phyloP scores from a whole-genome alignment of 2,329 filamentous ascomycete species.

The Raffaelea arxii region DNA sequence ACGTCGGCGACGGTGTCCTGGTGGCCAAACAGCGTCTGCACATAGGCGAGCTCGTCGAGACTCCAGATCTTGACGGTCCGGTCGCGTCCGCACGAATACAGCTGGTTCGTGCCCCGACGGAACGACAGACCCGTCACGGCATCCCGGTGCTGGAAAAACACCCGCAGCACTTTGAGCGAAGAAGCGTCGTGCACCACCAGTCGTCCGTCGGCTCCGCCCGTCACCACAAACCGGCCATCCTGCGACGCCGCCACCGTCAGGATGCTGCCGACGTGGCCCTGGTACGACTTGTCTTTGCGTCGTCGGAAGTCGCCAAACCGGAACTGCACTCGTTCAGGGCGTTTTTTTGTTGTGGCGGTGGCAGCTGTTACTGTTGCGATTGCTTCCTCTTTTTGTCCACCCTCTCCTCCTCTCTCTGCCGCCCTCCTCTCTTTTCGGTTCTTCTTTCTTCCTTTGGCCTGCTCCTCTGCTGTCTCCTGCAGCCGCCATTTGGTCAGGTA shows the following conservation, averaged over 20 bases:
- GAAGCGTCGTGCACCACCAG: conserved; percentile 83
- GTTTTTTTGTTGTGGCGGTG: conserved; percentile 22
- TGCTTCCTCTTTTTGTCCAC: background rate
- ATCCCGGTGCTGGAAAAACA: conserved; percentile 88
- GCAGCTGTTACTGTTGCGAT: background rate
- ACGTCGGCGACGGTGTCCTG: conserved; percentile 84
- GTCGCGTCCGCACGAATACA: conserved; percentile 86
- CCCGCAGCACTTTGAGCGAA: conserved; percentile 65
- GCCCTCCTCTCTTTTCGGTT: conserved; percentile 41
- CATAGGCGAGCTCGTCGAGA: conserved; percentile 81
- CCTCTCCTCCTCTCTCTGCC: conserved; percentile 16
- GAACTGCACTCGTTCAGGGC: conserved; percentile 53
- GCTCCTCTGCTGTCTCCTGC: conserved; percentile 52
- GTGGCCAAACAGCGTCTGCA: conserved; percentile 93
- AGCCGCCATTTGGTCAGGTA: conserved; percentile 84
- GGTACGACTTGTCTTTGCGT: conserved; percentile 53
- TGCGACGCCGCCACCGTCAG: conserved; percentile 77
- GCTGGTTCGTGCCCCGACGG: conserved; percentile 76
- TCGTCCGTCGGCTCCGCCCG: conserved; percentile 74
- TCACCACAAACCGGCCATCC: conserved; percentile 84
- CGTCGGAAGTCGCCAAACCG: conserved; percentile 52
- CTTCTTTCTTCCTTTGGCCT: conserved; percentile 47
- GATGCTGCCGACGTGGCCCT: conserved; percentile 73
- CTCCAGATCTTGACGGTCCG: conserved; percentile 95
- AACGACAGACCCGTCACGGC: conserved; percentile 79